Evolutionary conservation across 2,329 filamentous ascomycete species (phyloP).

Genomic region (Epicoccum nigrum): DNA sequence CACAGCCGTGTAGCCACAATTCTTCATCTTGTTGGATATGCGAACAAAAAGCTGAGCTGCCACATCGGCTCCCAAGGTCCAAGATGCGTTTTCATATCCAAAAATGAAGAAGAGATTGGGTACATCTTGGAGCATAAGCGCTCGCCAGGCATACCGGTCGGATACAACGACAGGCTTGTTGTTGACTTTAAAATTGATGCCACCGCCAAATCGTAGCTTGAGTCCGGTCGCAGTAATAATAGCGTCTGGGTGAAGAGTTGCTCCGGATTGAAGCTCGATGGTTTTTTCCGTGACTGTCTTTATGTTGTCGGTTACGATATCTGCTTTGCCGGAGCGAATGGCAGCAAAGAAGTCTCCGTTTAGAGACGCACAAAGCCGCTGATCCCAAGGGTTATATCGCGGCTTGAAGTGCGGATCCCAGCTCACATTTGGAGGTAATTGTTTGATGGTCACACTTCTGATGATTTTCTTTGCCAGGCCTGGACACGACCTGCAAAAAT

Average conservation of each 20-base stretch:
- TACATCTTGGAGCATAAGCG: conserved; percentile 63
- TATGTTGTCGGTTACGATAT: conserved; percentile 59
- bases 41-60: conserved; percentile 48
- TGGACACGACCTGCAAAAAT: conserved; percentile 46
- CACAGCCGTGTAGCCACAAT: background rate
- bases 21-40: background rate
- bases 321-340: conserved; percentile 55
- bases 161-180: conserved; percentile 49
- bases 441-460: conserved; percentile 48
- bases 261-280: conserved; percentile 55
- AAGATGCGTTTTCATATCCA: conserved; percentile 63
- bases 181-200: conserved; percentile 57
- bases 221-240: conserved; percentile 69
- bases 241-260: conserved; percentile 58
- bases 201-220: conserved; percentile 59
- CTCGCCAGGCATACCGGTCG: conserved; percentile 62
- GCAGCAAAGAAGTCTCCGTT: conserved; percentile 61
- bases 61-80: conserved; percentile 65
- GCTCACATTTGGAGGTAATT: conserved; percentile 53
- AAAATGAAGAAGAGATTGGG: conserved; percentile 63
- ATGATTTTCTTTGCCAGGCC: conserved; percentile 55
- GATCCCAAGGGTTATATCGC: conserved; percentile 61
- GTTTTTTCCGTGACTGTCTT: conserved; percentile 53
- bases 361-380: conserved; percentile 70
- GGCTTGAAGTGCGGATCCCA: conserved; percentile 50